Conservation (phyloP, 23 red algal species). For the Gracilaria caudata region DNA sequence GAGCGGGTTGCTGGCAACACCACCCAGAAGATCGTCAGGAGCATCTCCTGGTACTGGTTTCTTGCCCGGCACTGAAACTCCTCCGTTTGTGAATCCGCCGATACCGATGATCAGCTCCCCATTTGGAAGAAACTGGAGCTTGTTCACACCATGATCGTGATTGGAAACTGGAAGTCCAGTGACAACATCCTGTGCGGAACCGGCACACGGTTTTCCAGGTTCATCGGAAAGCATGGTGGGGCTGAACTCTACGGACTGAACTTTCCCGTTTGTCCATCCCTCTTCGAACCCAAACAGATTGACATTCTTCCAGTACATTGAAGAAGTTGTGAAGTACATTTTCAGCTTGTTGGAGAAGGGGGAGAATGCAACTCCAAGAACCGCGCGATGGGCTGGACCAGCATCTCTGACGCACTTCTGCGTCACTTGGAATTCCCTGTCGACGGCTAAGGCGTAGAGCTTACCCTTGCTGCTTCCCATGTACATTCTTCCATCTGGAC, state of each 20-base stretch:
- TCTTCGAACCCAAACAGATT: slow-evolving; percentile 53
- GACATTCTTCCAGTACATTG: slow-evolving; percentile 68
- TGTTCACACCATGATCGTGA: slow-evolving; percentile 73
- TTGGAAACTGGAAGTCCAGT: slow-evolving; percentile 74
- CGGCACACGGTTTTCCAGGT: slow-evolving; percentile 43
- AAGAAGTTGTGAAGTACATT: slow-evolving; percentile 61
- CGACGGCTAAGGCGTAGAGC: slow-evolving; percentile 56
- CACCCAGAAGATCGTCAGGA: slow-evolving; percentile 53
- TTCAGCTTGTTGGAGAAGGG: slow-evolving; percentile 49
- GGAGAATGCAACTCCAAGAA: slow-evolving; percentile 68
- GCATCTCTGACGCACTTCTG: slow-evolving; percentile 30
- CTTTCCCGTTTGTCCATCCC: slow-evolving; percentile 74
- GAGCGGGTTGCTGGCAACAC: slow-evolving; percentile 65
- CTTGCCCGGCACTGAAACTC: slow-evolving; percentile 57
- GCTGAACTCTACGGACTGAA: slow-evolving; percentile 62
- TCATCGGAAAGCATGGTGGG: slow-evolving; percentile 25
- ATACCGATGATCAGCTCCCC: slow-evolving; percentile 65
- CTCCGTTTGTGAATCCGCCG: slow-evolving; percentile 74
- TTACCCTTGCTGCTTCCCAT: slow-evolving; percentile 58
- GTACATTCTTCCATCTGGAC: slow-evolving; percentile 68
- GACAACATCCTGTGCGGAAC: slow-evolving; percentile 39
- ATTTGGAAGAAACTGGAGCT: slow-evolving; percentile 59
- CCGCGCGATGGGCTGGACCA: slow-evolving; percentile 33
- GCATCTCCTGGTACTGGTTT: slow-evolving; percentile 58
- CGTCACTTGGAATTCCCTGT: slow-evolving; percentile 40